A percentile compares a stretch with the other conserved stretches of the same genome.
Conservation (phyloP, 108 stramenopile species). For the Cyclotella distinguenda region DNA sequence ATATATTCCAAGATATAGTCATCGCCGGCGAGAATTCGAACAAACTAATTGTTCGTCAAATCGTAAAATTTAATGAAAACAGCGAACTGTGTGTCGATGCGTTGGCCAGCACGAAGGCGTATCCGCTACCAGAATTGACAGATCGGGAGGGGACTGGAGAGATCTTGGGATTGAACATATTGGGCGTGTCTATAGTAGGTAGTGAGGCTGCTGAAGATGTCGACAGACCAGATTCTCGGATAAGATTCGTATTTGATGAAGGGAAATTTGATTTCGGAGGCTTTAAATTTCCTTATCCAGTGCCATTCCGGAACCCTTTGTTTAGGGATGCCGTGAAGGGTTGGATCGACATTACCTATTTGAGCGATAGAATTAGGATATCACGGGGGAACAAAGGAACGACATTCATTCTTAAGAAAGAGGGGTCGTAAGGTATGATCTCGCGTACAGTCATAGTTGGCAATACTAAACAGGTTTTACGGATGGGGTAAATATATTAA, state of each 20-base stretch:
- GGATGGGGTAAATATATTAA: not conserved
- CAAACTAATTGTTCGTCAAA: conserved; percentile 69
- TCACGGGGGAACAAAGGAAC: conserved; percentile 86
- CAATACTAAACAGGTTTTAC: no score
- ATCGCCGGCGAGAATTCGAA: conserved; percentile 31
- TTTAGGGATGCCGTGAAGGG: conserved; percentile 86
- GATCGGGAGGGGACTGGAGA: conserved; percentile 69
- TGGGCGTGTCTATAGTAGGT: conserved; percentile 76
- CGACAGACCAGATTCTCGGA: conserved; percentile 66
- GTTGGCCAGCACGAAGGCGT: conserved; percentile 74
- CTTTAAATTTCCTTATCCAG: conserved; percentile 73
- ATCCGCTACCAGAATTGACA: conserved; percentile 77
- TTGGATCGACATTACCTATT: conserved; percentile 87
- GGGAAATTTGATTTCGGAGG: conserved; percentile 66
- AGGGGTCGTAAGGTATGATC: conserved; percentile 3
- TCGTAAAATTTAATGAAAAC: conserved; percentile 73
- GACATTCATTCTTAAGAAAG: conserved; percentile 82
- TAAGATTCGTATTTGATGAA: conserved; percentile 86
- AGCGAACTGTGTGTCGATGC: conserved; percentile 73
- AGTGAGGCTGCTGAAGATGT: conserved; percentile 73
- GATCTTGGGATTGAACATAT: conserved; percentile 73
- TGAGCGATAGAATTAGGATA: conserved; percentile 80
- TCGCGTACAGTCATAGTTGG: no score
- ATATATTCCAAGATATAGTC: conserved; percentile 84
- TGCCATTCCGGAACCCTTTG: conserved; percentile 78